These are phyloP conservation scores for Candida sp. DNA, from an alignment of 1,139 yeast species.

Conservation along the genomic window DNA sequence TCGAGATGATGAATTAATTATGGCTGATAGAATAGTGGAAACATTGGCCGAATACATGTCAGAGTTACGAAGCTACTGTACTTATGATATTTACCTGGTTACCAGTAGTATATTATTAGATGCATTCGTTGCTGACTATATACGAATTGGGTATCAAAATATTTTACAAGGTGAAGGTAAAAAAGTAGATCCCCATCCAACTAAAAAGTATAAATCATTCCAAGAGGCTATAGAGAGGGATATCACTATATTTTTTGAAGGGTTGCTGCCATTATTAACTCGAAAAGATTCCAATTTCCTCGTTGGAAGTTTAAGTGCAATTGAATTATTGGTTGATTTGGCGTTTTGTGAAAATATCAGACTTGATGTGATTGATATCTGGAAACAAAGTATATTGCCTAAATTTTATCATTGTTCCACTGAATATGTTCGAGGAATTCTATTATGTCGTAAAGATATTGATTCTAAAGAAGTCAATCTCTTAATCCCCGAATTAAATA, in stretches of 20 bases:
- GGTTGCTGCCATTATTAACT: constrained; percentile 53
- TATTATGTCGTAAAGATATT: constrained; percentile 44
- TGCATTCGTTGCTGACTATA: constrained; percentile 41
- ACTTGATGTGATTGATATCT: constrained; percentile 51
- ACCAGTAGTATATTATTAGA: constrained; percentile 43
- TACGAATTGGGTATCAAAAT: constrained; percentile 44
- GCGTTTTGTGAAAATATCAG: constrained; percentile 52
- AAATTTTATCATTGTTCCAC: constrained; percentile 67
- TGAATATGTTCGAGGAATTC: constrained; percentile 56
- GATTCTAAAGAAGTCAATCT: constrained; percentile 29
- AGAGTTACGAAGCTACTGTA: constrained; percentile 54
- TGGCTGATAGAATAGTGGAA: constrained; percentile 59
- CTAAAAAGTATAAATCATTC: constrained; percentile 40
- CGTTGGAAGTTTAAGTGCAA: constrained; percentile 46
- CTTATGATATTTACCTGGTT: constrained; percentile 44
- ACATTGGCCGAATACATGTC: constrained; percentile 73
- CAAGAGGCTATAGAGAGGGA: constrained; percentile 51
- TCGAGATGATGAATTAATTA: constrained; percentile 32
- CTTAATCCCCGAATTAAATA: constrained; percentile 26
- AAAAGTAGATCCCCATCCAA: constrained; percentile 58
- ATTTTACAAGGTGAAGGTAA: constrained; percentile 46
- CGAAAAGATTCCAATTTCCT: constrained; percentile 48
- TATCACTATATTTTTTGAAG: constrained; percentile 59
- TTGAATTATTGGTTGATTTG: constrained; percentile 73
- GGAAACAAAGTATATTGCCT: constrained; percentile 52